Evolutionary conservation across 2,329 filamentous ascomycete genomes (phyloP), one percentile per base, ranked within the genome.

Genomic region (Penicillium sp.): DNA sequence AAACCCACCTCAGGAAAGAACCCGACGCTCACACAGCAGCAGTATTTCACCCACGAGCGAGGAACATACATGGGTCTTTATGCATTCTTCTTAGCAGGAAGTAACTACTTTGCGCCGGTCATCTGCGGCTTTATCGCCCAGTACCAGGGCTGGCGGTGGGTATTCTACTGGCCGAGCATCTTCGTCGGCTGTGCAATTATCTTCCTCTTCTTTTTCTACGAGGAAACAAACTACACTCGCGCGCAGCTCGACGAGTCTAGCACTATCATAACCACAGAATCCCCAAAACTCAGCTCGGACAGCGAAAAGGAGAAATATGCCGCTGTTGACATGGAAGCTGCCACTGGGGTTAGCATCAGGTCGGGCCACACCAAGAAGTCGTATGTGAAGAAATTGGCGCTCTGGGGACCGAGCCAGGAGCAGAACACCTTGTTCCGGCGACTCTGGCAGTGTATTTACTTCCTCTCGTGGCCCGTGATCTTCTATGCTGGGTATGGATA

Each of bases 161-260:
- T 79, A 0, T 73, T 80, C 61, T 80, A 81, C 68, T 83, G 78
- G 77, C 78, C 79, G 12, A 78, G 80, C 5, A 82, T 83, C 25
- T 82, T 83, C 63, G 70, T 71, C 33, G 81, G 68, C 1, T 68
- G 72, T 1, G 75, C 75, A 1, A 77, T 81, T 35, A 63, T 81
- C 1, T 78, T 83, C 55, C 69, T 82, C 1, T 82, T 82, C 69
- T 80, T 83, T 61, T 79, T 80, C 68, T 80, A 83, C 76, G 82
- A 84, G 64, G 82, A 84, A 66, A 83, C 82, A 3, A 83, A 82
- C 68, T 83, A 80, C 60, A 63, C 66, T 6, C 74, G 77, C 6
- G 62, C 68, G 8, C 17, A 65, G 45, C 47, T 53, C 33, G 61
- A 57, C 27, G 42, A 41, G n/a, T 25, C 54, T n/a, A 53, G 38